Base-by-base conservation (phyloP, 192 early-diverging fungal species). In the Coemansia pectinata region DNA sequence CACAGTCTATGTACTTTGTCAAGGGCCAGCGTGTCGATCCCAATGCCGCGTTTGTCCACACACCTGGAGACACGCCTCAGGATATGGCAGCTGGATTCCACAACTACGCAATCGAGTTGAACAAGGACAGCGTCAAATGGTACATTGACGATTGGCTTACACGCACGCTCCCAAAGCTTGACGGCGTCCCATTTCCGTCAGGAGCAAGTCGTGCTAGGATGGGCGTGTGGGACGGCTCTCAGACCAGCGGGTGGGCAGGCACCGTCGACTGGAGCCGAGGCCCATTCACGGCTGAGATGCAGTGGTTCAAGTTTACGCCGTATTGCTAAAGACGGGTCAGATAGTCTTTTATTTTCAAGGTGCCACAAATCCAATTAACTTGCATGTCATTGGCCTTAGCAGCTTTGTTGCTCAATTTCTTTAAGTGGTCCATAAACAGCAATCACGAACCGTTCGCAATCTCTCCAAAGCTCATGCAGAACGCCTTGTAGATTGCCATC, bases 21-120 rank as follows among this genome's bases (percentile, higher is more conserved):
- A 69, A 79, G 17, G 86, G 85, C 11, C 65, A 76, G 61, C 84
- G 78, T 19, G 79, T 86, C 0, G 77, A 79, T 14, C 66, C 72
- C 1, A 61, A 67, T 29, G 67, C 74, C 21, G 69, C 70, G 14
- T 63, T 63, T 50, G 17, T 74, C 19, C 74, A 79, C 15, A 79
- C 72, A 2, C 73, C 72, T 17, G 81, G 82, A 17, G 52, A 85
- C 23, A 48, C 74, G 6, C 63, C 69, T 4, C 44, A 65, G 7
- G 72, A 87, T 31, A 79, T 80, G 50, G 66, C 85, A 11, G 69
- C 72, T 25, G 72, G 62, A 5, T 85, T 77, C 52, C 87, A 88
- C 63, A 79, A 68, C 40, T 91, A 91, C 57, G 80, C 83, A 0
- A 88, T 91, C 36, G 88, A 89, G 63, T 86, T 85, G 45, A 78